Percentiles rank a stretch among this genome's conserved stretches.
phyloP scores from a whole-genome alignment of 129 eudicot genomes.

The Flaveria brownii region DNA sequence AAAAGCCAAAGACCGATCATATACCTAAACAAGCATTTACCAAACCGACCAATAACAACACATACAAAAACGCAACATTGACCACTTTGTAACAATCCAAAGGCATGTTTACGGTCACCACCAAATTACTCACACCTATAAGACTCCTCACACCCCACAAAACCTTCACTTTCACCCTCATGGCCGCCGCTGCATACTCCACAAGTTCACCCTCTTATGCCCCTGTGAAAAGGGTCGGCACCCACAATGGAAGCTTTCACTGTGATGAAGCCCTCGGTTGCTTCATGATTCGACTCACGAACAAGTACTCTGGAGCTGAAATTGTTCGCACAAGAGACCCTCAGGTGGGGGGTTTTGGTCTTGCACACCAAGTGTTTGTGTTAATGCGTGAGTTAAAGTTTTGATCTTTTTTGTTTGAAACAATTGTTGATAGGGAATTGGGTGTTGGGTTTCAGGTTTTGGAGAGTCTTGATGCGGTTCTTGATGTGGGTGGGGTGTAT shows the following conservation, averaged over 20 bases:
- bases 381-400: slow-evolving; percentile 18
- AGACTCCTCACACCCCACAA: slow-evolving; percentile 18
- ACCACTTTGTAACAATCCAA: background rate
- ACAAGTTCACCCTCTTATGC: slow-evolving; percentile 24
- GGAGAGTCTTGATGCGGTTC: slow-evolving; percentile 77
- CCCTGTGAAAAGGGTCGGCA: slow-evolving; percentile 57
- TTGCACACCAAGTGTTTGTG: slow-evolving; percentile 41
- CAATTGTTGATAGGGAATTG: background rate
- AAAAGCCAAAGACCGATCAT: background rate
- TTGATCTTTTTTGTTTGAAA: background rate
- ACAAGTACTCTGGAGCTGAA: slow-evolving; percentile 58
- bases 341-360: slow-evolving; percentile 36
- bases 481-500: slow-evolving; percentile 89
- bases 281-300: slow-evolving; percentile 81
- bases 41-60: background rate
- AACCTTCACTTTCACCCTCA: slow-evolving; percentile 23
- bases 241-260: slow-evolving; percentile 89
- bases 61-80: background rate
- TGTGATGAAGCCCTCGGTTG: slow-evolving; percentile 93
- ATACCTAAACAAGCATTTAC: background rate
- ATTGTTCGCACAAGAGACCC: slow-evolving; percentile 76
- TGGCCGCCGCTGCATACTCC: slow-evolving; percentile 42
- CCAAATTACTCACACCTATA: slow-evolving; percentile 23
- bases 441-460: slow-evolving; percentile 49
- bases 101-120: slow-evolving; percentile 39